These are phyloP conservation scores for Fusarium sp. DNA, from an alignment of 2,329 filamentous ascomycete species.

Conservation along the genomic window DNA sequence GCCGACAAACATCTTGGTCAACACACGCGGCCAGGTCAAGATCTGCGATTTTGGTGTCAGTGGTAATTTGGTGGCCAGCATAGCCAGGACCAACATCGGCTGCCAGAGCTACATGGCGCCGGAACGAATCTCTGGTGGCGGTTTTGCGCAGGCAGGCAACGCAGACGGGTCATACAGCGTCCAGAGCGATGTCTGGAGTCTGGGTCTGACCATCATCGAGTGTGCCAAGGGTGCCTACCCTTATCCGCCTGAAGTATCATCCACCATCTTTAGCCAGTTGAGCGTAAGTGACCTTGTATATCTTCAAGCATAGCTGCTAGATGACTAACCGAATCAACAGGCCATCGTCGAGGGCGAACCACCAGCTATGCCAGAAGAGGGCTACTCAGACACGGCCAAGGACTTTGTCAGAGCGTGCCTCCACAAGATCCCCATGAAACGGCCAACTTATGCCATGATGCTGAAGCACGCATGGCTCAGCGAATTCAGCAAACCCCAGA, in stretches of 20 bases:
- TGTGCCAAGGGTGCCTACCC: slow-evolving; percentile 95
- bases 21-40: slow-evolving; percentile 91
- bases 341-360: slow-evolving; percentile 98
- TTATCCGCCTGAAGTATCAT: slow-evolving; percentile 96
- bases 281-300: slow-evolving; percentile 76
- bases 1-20: slow-evolving; percentile 97
- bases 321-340: slow-evolving; percentile 60
- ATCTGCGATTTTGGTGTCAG: slow-evolving; percentile 99
- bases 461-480: slow-evolving; percentile 91
- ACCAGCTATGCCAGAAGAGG: slow-evolving; percentile 82
- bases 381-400: slow-evolving; percentile 82
- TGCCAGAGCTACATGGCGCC: slow-evolving; percentile 99
- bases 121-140: slow-evolving; percentile 91
- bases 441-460: slow-evolving; percentile 94
- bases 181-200: slow-evolving; percentile 97
- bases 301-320: background rate
- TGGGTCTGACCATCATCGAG: slow-evolving; percentile 94
- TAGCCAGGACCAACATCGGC: slow-evolving; percentile 98
- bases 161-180: slow-evolving; percentile 93
- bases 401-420: slow-evolving; percentile 92
- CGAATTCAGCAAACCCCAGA: slow-evolving; percentile 79
- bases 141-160: slow-evolving; percentile 76
- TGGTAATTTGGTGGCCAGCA: slow-evolving; percentile 95
- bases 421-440: slow-evolving; percentile 90
- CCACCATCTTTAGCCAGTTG: slow-evolving; percentile 97